A percentile compares a stretch with the other conserved stretches of the same genome.
These are phyloP conservation scores for Clonostachys rhizophaga DNA, from an alignment of 2,329 filamentous ascomycete species.

Conservation along the genomic window DNA sequence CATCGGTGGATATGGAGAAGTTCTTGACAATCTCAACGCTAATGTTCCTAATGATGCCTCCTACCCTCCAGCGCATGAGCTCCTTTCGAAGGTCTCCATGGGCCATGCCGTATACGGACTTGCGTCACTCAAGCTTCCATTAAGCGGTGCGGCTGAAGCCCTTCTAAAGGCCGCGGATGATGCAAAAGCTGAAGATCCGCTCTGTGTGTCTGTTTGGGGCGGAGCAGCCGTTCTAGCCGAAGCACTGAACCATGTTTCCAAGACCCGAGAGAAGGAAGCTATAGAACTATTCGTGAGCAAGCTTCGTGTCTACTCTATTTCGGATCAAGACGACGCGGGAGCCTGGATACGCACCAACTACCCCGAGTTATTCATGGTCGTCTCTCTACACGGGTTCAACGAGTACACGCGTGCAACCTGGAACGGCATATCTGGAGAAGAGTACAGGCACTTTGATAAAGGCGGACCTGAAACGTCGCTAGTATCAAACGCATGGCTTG, in stretches of 20 bases:
- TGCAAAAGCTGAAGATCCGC: constrained; percentile 15
- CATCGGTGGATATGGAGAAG: neutral
- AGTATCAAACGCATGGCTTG: constrained; percentile 43
- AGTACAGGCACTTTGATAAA: constrained; percentile 8
- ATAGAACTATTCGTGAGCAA: constrained; percentile 28
- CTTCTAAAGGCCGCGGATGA: neutral
- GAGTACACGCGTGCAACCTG: constrained; percentile 49
- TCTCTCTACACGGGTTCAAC: constrained; percentile 50
- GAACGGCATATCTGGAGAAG: constrained; percentile 45
- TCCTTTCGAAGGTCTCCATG: neutral
- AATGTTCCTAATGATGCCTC: neutral
- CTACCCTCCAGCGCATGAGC: neutral
- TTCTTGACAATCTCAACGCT: neutral
- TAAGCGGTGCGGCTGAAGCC: neutral
- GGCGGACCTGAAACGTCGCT: constrained; percentile 34
- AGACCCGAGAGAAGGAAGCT: constrained; percentile 14
- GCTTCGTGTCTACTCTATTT: constrained; percentile 49
- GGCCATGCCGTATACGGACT: neutral
- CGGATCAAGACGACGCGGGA: constrained; percentile 54
- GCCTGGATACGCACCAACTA: constrained; percentile 49
- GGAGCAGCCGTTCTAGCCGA: constrained; percentile 48
- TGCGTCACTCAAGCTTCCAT: neutral
- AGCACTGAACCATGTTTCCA: constrained; percentile 30
- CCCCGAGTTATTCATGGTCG: constrained; percentile 51
- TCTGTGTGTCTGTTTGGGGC: constrained; percentile 50